Evolutionary conservation across 768 basidiomycete species (phyloP).

Genomic region (Russula emetica): DNA sequence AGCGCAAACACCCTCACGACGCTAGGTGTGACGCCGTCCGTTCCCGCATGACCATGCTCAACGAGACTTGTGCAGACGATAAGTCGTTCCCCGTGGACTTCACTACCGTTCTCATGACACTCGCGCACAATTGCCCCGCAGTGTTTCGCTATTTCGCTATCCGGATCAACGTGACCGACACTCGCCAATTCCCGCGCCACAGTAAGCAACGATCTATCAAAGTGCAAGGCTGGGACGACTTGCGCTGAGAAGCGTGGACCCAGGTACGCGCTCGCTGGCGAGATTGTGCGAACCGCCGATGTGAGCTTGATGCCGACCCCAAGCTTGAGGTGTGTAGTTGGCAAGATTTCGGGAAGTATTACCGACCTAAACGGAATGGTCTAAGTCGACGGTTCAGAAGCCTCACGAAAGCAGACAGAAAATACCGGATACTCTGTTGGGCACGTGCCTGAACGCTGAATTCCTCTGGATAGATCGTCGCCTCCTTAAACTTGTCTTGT

Average conservation of each 20-base stretch:
- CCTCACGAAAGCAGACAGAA: not conserved
- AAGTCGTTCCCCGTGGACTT: slow-evolving; percentile 46
- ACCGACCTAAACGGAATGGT: slow-evolving; percentile 42
- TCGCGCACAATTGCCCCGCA: slow-evolving; percentile 52
- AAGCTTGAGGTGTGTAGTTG: slow-evolving; percentile 49
- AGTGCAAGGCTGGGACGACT: slow-evolving; percentile 47
- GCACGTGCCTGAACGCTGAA: slow-evolving; percentile 44
- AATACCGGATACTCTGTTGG: slow-evolving; percentile 52
- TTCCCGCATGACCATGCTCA: slow-evolving; percentile 49
- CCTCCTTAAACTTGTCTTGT: slow-evolving; percentile 46
- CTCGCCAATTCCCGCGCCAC: slow-evolving; percentile 55
- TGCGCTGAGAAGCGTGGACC: slow-evolving; percentile 53
- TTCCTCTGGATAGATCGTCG: slow-evolving; percentile 41
- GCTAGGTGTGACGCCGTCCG: slow-evolving; percentile 43
- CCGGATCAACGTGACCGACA: slow-evolving; percentile 44
- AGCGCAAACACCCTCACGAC: slow-evolving; percentile 50
- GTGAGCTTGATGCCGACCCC: slow-evolving; percentile 55
- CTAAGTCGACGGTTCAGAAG: not conserved
- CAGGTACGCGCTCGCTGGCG: slow-evolving; percentile 53
- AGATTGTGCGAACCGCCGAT: slow-evolving; percentile 55
- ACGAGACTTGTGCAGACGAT: slow-evolving; percentile 57
- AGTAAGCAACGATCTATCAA: slow-evolving; percentile 47
- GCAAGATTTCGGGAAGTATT: slow-evolving; percentile 45
- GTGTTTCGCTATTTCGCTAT: slow-evolving; percentile 52
- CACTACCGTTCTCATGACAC: slow-evolving; percentile 38